A percentile compares a stretch with the other conserved stretches of the same genome.
phyloP scores from a whole-genome alignment of 257 asterid species.

The Scutellaria galericulata region DNA sequence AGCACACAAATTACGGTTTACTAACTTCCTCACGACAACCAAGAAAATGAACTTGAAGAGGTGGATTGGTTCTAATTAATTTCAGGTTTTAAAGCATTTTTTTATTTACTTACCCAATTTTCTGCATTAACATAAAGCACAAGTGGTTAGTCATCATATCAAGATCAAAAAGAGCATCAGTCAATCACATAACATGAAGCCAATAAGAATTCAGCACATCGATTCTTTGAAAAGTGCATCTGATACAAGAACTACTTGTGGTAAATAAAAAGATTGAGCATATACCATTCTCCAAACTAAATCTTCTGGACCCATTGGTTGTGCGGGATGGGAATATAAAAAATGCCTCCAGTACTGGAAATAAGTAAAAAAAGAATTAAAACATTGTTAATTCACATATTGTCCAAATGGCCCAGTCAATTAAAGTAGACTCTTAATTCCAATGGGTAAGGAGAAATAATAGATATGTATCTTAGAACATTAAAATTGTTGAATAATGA shows the following conservation, averaged over 20 bases:
- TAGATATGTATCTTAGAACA: background rate
- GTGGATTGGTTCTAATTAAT: background rate
- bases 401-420: slow-evolving; percentile 23
- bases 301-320: slow-evolving; percentile 95
- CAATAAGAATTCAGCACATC: slow-evolving; percentile 11
- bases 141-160: slow-evolving; percentile 8
- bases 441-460: background rate
- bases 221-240: background rate
- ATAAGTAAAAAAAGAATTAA: slow-evolving; percentile 25
- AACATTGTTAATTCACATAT: background rate
- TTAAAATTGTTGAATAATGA: slow-evolving; percentile 10
- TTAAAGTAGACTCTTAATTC: background rate
- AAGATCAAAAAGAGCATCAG: background rate
- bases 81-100: slow-evolving; percentile 12
- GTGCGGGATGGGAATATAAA: slow-evolving; percentile 91
- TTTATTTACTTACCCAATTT: slow-evolving; percentile 8
- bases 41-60: slow-evolving; percentile 1
- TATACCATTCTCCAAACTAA: slow-evolving; percentile 94
- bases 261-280: slow-evolving; percentile 37
- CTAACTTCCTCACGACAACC: background rate
- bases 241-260: slow-evolving; percentile 1
- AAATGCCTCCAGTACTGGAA: slow-evolving; percentile 85
- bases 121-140: background rate
- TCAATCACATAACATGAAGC: background rate
- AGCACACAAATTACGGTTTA: background rate